Evolutionary conservation across 306 rosid genomes (phyloP), one percentile per base, ranked within the genome.

Genomic region (Sphenostylis stenocarpa): DNA sequence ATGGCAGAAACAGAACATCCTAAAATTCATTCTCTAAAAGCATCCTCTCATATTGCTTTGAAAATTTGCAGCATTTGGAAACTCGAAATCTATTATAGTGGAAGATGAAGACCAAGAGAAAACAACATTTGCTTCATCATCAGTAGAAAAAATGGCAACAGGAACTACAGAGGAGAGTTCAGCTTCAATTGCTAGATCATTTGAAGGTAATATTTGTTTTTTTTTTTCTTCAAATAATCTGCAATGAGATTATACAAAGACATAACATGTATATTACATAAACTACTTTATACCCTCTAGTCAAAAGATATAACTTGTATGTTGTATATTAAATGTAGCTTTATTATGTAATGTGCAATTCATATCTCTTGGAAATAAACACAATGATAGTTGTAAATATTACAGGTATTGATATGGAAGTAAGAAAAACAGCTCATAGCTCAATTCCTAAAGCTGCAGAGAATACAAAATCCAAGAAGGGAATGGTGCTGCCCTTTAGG

Each of bases 401-500:
- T 34, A 13, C 86, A 78, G 84, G 79, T 19, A 26, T 39, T 56
- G 76, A 81, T 38, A 76, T 71, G 74, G 74, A 58, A 56, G 51
- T n/a, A 68, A 77, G 56, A 68, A 84, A 72, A 68, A 72, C n/a
- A 2, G 20, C 38, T 39, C 60, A 26, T 28, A 16, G 43, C 67
- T 67, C 80, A 31, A 17, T n/a, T 51, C 14, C 58, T 67, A 61
- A 36, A 58, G 75, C 67, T 57, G 45, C 45, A 75, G 73, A 76
- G 38, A 31, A 58, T 33, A 57, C 57, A 76, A 71, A 82, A 73
- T 34, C 41, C 72, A 86, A 62, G 64, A 80, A 79, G 83, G 87
- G 89, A 70, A 80, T 86, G 89, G 85, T 83, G 73, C 67, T 86
- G 45, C 89, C 89, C 7, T 86, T 86, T 55, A 85, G 24, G 60